Conservation (phyloP, 2,329 filamentous ascomycete genomes). For the Fusarium domesticum region DNA sequence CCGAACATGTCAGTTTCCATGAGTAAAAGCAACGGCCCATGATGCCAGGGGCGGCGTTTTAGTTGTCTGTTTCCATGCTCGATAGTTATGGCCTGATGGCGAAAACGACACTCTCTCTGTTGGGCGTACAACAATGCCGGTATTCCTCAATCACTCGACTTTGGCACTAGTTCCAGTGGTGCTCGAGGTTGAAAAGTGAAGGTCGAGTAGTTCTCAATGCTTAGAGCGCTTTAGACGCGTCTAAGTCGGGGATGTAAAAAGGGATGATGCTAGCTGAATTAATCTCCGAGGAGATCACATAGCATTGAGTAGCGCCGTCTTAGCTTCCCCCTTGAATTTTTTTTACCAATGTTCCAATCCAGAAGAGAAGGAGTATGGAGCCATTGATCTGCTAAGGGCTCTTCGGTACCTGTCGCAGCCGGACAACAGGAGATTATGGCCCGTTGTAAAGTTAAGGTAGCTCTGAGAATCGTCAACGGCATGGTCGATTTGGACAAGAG, state of each 20-base stretch:
- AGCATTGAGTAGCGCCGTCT: slow-evolving; percentile 15
- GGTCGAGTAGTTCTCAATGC: slow-evolving; percentile 12
- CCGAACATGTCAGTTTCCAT: background rate
- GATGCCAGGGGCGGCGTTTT: background rate
- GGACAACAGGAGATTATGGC: no score
- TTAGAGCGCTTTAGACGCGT: slow-evolving; percentile 18
- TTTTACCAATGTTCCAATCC: slow-evolving; percentile 6
- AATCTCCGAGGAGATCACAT: slow-evolving; percentile 24
- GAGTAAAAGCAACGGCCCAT: background rate
- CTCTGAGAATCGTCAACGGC: background rate
- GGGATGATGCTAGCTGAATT: slow-evolving; percentile 16
- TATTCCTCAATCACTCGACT: slow-evolving; percentile 3
- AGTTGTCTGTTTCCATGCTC: background rate
- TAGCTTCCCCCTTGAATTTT: slow-evolving; percentile 6
- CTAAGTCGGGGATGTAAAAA: slow-evolving; percentile 15
- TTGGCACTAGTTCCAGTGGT: no score
- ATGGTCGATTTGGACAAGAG: slow-evolving; percentile 4
- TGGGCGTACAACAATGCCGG: background rate
- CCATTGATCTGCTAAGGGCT: no score
- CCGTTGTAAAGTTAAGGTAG: background rate
- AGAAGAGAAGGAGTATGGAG: no score
- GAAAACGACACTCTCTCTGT: background rate
- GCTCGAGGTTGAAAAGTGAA: background rate
- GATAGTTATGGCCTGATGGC: background rate
- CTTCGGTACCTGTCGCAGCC: no score